These are phyloP conservation scores for Auriscalpium microsporum DNA, from an alignment of 768 basidiomycete species.

Conservation along the genomic window DNA sequence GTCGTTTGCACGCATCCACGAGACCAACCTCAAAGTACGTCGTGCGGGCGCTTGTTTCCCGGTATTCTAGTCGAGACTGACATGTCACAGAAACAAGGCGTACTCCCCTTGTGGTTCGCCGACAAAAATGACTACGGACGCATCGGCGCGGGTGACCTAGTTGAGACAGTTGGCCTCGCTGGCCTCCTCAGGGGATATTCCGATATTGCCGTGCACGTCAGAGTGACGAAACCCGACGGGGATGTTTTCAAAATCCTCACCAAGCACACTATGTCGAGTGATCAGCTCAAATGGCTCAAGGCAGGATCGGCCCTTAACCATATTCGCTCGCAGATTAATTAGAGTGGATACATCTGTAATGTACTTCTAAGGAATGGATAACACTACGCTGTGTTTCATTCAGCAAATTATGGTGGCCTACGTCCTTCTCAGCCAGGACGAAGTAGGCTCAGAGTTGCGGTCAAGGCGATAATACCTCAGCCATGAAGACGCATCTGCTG, in stretches of 20 bases:
- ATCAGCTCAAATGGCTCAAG: constrained; percentile 85
- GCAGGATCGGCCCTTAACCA: constrained; percentile 87
- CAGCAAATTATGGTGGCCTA: not conserved
- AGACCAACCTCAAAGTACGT: constrained; percentile 87
- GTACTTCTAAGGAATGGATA: not conserved
- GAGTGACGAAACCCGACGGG: constrained; percentile 61
- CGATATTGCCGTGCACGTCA: constrained; percentile 37
- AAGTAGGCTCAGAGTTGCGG: too few relatives aligned
- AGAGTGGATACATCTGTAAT: constrained; percentile 15
- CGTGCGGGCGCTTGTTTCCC: not conserved
- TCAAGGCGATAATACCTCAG: too few relatives aligned
- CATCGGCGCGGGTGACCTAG: constrained; percentile 72
- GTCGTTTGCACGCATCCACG: constrained; percentile 97
- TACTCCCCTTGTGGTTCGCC: constrained; percentile 91
- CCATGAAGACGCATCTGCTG: too few relatives aligned
- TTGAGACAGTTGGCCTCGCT: constrained; percentile 79
- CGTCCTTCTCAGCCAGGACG: too few relatives aligned
- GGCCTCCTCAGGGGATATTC: constrained; percentile 45
- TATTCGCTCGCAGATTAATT: constrained; percentile 57
- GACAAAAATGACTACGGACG: constrained; percentile 79
- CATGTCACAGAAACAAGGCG: constrained; percentile 80
- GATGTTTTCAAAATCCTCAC: constrained; percentile 59
- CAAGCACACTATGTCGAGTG: constrained; percentile 82
- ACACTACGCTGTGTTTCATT: constrained; percentile 7
- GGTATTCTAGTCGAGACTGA: not conserved